These are phyloP conservation scores for Colletotrichum agaves DNA, from an alignment of 2,329 filamentous ascomycete genomes.

Conservation along the genomic window DNA sequence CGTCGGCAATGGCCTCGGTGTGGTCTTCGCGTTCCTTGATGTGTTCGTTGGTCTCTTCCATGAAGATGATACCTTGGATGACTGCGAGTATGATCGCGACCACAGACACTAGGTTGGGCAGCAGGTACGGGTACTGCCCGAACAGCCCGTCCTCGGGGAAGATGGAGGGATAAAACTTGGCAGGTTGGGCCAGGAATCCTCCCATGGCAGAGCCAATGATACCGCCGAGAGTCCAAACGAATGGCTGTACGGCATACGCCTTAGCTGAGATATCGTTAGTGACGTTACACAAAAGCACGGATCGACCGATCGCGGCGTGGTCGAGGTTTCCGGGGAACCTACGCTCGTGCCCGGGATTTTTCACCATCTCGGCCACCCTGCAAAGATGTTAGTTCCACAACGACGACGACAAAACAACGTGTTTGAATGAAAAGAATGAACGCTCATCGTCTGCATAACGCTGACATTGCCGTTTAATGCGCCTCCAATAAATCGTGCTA, in stretches of 20 bases:
- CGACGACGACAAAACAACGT: neutral
- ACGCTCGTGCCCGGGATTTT: slow-evolving; percentile 54
- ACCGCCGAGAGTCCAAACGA: slow-evolving; percentile 51
- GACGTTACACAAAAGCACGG: neutral
- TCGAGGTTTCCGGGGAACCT: slow-evolving; percentile 5
- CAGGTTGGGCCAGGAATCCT: slow-evolving; percentile 50
- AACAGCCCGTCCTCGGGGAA: slow-evolving; percentile 54
- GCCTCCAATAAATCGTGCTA: slow-evolving; percentile 53
- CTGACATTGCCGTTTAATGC: slow-evolving; percentile 53
- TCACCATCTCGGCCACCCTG: slow-evolving; percentile 56
- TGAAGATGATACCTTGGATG: slow-evolving; percentile 70
- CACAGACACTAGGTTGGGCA: slow-evolving; percentile 67
- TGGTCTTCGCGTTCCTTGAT: slow-evolving; percentile 33
- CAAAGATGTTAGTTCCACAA: neutral
- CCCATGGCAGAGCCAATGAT: slow-evolving; percentile 52
- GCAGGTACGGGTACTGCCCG: slow-evolving; percentile 76
- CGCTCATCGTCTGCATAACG: slow-evolving; percentile 50
- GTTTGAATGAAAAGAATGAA: neutral
- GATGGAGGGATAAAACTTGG: slow-evolving; percentile 47
- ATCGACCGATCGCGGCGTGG: no score
- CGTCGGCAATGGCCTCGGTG: slow-evolving; percentile 39
- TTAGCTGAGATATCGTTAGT: slow-evolving; percentile 40
- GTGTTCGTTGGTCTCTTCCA: slow-evolving; percentile 57
- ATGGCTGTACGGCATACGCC: slow-evolving; percentile 50
- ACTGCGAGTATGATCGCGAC: slow-evolving; percentile 72